phyloP scores from a whole-genome alignment of 2,329 filamentous ascomycete species.

The Colletotrichum lentis region DNA sequence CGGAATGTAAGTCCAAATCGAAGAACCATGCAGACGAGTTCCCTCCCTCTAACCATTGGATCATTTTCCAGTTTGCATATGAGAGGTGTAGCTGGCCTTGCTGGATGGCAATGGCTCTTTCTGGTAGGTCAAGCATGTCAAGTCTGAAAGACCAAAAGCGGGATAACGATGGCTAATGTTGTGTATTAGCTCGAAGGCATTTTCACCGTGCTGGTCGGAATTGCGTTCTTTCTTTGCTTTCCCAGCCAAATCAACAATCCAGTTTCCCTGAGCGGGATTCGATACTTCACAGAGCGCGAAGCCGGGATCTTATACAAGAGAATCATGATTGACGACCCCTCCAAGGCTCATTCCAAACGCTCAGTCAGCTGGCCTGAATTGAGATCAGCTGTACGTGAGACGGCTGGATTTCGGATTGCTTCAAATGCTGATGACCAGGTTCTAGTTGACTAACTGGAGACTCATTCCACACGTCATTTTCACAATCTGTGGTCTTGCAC shows the following conservation, averaged over 20 bases:
- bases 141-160: background rate
- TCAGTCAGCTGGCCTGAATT: slow-evolving; percentile 47
- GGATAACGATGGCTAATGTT: slow-evolving; percentile 1
- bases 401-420: background rate
- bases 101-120: slow-evolving; percentile 50
- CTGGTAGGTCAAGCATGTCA: slow-evolving; percentile 37
- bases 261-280: slow-evolving; percentile 44
- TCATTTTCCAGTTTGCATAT: slow-evolving; percentile 43
- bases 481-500: slow-evolving; percentile 45
- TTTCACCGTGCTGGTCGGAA: slow-evolving; percentile 47
- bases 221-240: slow-evolving; percentile 46
- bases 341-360: slow-evolving; percentile 45
- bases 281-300: slow-evolving; percentile 49
- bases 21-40: background rate
- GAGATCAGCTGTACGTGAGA: slow-evolving; percentile 46
- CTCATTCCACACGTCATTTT: slow-evolving; percentile 48
- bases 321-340: slow-evolving; percentile 48
- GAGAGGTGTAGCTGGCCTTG: slow-evolving; percentile 44
- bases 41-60: background rate
- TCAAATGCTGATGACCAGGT: slow-evolving; percentile 8
- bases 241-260: slow-evolving; percentile 44
- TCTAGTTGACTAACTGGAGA: slow-evolving; percentile 50
- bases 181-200: slow-evolving; percentile 47
- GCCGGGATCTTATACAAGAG: slow-evolving; percentile 46
- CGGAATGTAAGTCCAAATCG: slow-evolving; percentile 45